Evolutionary conservation across 257 asterid genomes (phyloP).

Genomic region (Handroanthus guayacan): DNA sequence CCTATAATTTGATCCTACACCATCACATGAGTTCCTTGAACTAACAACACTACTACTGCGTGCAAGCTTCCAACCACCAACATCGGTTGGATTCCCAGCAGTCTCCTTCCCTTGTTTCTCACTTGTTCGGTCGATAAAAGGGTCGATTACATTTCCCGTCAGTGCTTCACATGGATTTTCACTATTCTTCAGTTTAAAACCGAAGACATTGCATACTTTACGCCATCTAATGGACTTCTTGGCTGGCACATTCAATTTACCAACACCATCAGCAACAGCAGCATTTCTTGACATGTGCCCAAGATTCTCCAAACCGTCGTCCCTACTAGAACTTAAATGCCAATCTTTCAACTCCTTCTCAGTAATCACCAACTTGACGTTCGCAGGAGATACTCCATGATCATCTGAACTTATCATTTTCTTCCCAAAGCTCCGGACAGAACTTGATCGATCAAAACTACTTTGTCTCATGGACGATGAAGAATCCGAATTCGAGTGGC

Average conservation of each 20-base stretch:
- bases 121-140: slow-evolving; percentile 34
- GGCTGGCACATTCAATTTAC: slow-evolving; percentile 39
- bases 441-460: slow-evolving; percentile 88
- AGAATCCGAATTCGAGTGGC: slow-evolving; percentile 85
- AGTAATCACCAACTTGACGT: slow-evolving; percentile 77
- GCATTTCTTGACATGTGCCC: slow-evolving; percentile 41
- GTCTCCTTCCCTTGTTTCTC: slow-evolving; percentile 51
- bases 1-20: slow-evolving; percentile 47
- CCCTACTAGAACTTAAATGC: slow-evolving; percentile 62
- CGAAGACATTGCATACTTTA: slow-evolving; percentile 66
- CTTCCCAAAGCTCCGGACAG: slow-evolving; percentile 82
- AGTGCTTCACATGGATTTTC: slow-evolving; percentile 46
- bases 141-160: slow-evolving; percentile 41
- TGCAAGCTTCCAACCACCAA: slow-evolving; percentile 55
- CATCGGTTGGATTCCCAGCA: slow-evolving; percentile 39
- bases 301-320: slow-evolving; percentile 48
- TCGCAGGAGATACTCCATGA: slow-evolving; percentile 66
- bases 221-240: slow-evolving; percentile 73
- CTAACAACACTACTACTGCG: slow-evolving; percentile 68
- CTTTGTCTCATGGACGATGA: slow-evolving; percentile 81
- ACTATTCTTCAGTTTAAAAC: slow-evolving; percentile 55
- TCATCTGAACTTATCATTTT: slow-evolving; percentile 58
- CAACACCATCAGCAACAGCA: slow-evolving; percentile 41
- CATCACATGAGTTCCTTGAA: slow-evolving; percentile 64
- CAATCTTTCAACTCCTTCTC: slow-evolving; percentile 92